Conservation (phyloP, 2,329 filamentous ascomycete species). For the Fusarium praegraminearum region DNA sequence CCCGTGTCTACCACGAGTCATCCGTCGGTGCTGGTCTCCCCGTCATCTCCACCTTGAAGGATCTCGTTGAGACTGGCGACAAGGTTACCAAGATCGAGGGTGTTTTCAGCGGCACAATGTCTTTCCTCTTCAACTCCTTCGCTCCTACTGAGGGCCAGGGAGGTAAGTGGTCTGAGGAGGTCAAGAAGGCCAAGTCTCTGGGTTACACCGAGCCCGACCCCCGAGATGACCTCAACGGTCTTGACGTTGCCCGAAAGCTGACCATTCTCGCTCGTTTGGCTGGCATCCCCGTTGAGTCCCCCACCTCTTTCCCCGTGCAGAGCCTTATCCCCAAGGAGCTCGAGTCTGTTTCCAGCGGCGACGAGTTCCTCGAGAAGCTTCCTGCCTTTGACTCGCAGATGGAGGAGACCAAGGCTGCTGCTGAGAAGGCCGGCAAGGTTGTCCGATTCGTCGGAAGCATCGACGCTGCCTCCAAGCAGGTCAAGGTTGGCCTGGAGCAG, state of each 20-base stretch:
- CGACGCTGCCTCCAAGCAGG: conserved; percentile 80
- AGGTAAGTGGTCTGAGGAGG: conserved; percentile 90
- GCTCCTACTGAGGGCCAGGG: conserved; percentile 80
- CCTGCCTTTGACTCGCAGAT: conserved; percentile 89
- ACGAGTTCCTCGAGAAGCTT: conserved; percentile 86
- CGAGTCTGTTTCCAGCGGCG: conserved; percentile 78
- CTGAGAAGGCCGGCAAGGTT: conserved; percentile 88
- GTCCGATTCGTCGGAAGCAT: conserved; percentile 95
- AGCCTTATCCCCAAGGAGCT: conserved; percentile 91
- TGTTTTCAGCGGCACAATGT: conserved; percentile 97
- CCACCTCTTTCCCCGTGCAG: conserved; percentile 92
- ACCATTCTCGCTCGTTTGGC: conserved; percentile 92
- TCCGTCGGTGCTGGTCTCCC: conserved; percentile 94
- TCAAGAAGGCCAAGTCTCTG: conserved; percentile 89
- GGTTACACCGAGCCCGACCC: conserved; percentile 94
- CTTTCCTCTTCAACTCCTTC: conserved; percentile 98
- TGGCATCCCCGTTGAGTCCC: conserved; percentile 83
- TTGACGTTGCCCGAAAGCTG: conserved; percentile 94
- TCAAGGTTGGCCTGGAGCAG: conserved; percentile 93
- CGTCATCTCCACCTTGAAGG: conserved; percentile 91
- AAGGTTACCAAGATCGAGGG: conserved; percentile 93
- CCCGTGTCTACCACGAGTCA: conserved; percentile 94
- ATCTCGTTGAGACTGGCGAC: conserved; percentile 94
- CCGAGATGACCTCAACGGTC: conserved; percentile 85
- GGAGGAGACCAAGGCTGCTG: conserved; percentile 87